phyloP scores from a whole-genome alignment of 768 basidiomycete genomes.

The Cystobasidium ongulense region DNA sequence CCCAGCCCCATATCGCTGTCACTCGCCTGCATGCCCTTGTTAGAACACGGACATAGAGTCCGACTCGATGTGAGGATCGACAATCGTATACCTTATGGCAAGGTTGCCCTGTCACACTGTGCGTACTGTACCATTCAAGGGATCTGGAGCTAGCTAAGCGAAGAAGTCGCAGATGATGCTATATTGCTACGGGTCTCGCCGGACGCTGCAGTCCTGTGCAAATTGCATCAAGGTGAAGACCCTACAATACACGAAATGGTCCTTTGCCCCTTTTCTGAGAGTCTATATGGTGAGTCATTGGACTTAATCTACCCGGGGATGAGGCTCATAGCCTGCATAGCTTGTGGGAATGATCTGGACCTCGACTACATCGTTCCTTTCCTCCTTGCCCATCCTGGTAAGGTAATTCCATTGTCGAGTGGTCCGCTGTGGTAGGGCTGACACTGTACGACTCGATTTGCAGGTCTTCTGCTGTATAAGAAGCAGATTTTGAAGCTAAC shows the following conservation, averaged over 20 bases:
- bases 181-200: background rate
- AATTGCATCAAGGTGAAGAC: background rate
- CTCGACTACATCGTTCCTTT: background rate
- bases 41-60: background rate
- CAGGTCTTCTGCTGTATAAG: background rate
- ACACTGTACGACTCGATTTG: background rate
- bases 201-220: background rate
- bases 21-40: background rate
- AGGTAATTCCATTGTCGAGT: background rate
- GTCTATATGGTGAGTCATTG: background rate
- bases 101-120: background rate
- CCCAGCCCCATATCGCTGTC: too few species aligned
- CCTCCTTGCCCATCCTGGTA: background rate
- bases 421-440: background rate
- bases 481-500: background rate
- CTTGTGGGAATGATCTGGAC: background rate
- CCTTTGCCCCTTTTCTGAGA: background rate
- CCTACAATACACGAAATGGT: background rate
- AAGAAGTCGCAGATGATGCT: background rate
- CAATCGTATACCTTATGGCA: background rate
- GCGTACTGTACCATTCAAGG: background rate
- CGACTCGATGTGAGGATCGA: background rate
- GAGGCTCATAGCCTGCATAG: background rate
- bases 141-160: background rate
- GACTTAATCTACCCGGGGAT: too few species aligned